phyloP scores from a whole-genome alignment of 179 eudicot species.

The Amaranthus tricolor region DNA sequence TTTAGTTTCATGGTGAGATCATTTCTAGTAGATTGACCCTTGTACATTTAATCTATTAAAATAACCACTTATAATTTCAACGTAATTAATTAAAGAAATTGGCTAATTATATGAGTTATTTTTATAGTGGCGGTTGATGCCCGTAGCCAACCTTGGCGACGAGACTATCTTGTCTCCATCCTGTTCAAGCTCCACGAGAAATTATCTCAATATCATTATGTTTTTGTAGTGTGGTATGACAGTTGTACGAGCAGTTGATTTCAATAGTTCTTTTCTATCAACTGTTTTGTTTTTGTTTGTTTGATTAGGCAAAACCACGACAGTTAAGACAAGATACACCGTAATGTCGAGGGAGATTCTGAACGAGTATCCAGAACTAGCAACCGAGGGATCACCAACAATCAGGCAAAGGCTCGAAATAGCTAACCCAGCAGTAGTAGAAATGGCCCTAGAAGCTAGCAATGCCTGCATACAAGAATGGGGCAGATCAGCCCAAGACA shows the following conservation, averaged over 20 bases:
- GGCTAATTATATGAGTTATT: too few relatives aligned
- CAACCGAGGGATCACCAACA: slow-evolving; percentile 81
- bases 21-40: too few relatives aligned
- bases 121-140: too few relatives aligned
- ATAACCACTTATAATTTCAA: too few relatives aligned
- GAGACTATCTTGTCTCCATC: too few relatives aligned
- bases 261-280: neutral
- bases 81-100: too few relatives aligned
- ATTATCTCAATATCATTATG: neutral
- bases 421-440: slow-evolving; percentile 80
- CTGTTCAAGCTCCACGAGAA: too few relatives aligned
- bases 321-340: slow-evolving; percentile 92
- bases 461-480: slow-evolving; percentile 65
- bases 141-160: too few relatives aligned
- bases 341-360: slow-evolving; percentile 73
- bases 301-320: slow-evolving; percentile 79
- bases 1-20: too few relatives aligned
- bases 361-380: slow-evolving; percentile 70
- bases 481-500: slow-evolving; percentile 61
- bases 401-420: slow-evolving; percentile 78
- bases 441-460: slow-evolving; percentile 85
- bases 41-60: too few relatives aligned
- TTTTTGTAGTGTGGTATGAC: neutral
- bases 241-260: neutral
- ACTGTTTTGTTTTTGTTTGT: neutral